These are phyloP conservation scores for Anisogramma anomala DNA, from an alignment of 2,329 filamentous ascomycete species.

Conservation along the genomic window DNA sequence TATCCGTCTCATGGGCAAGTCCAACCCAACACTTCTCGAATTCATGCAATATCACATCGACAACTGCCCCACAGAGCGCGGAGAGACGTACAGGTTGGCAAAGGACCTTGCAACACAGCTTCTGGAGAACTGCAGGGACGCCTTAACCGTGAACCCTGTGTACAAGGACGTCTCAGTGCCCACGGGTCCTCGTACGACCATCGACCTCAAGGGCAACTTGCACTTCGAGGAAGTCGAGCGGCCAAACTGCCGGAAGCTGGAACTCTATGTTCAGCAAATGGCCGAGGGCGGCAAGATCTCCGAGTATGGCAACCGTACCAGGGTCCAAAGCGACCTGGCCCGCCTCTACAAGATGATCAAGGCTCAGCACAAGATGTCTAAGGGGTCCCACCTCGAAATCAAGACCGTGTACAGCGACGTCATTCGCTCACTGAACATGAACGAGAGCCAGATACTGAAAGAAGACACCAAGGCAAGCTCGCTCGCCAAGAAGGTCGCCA, in stretches of 20 bases:
- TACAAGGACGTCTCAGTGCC: constrained; percentile 95
- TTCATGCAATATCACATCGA: constrained; percentile 99
- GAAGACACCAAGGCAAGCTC: constrained; percentile 58
- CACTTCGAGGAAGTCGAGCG: constrained; percentile 82
- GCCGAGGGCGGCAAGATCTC: constrained; percentile 96
- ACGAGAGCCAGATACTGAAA: constrained; percentile 89
- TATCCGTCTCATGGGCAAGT: constrained; percentile 98
- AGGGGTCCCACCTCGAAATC: constrained; percentile 92
- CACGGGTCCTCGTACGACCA: constrained; percentile 82
- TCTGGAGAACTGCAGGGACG: constrained; percentile 95
- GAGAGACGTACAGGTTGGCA: constrained; percentile 95
- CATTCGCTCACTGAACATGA: constrained; percentile 90
- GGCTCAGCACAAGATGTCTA: constrained; percentile 95
- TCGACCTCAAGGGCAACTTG: constrained; percentile 85
- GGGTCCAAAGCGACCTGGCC: constrained; percentile 91
- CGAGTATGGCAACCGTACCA: constrained; percentile 94
- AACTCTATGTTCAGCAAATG: constrained; percentile 98
- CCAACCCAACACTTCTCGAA: constrained; percentile 86
- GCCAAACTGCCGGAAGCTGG: constrained; percentile 84
- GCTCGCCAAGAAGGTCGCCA: constrained; percentile 42
- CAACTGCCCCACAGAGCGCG: constrained; percentile 90
- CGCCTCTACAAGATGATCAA: constrained; percentile 97
- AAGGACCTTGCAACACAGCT: constrained; percentile 88
- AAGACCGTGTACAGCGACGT: constrained; percentile 91
- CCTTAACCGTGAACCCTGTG: constrained; percentile 68